A percentile compares a stretch with the other conserved stretches of the same genome.
Conservation (phyloP, 1,284 basidiomycete genomes). For the Sanghuangporus weigelae region DNA sequence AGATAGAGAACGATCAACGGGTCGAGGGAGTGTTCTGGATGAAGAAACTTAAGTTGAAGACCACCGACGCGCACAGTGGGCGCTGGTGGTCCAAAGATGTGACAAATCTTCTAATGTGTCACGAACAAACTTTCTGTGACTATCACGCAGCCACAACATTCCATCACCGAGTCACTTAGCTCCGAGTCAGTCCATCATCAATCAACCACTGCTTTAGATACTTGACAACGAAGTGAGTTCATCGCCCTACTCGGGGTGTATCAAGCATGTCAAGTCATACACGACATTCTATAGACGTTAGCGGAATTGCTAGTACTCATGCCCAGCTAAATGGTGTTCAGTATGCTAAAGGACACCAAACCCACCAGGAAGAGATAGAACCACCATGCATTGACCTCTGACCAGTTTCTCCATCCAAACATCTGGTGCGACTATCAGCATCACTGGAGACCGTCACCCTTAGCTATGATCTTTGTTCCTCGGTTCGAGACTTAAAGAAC, state of each 20-base stretch:
- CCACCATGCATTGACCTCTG: background rate
- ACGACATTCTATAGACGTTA: no score
- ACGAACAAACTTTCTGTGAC: background rate
- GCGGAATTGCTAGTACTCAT: no score
- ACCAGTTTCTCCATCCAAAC: background rate
- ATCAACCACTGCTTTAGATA: no score
- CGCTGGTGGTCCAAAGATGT: background rate
- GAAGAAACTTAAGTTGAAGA: background rate
- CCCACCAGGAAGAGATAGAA: background rate
- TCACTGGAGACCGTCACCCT: slow-evolving; percentile 1
- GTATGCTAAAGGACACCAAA: no score
- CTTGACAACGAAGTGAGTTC: no score
- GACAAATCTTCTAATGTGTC: background rate
- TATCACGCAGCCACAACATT: background rate
- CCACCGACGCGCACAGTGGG: background rate
- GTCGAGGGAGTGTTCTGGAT: background rate
- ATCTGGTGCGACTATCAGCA: background rate
- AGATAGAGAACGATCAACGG: no score
- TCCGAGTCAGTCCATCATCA: no score
- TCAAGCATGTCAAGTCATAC: no score
- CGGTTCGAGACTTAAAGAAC: background rate
- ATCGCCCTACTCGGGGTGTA: no score
- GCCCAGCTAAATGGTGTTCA: no score
- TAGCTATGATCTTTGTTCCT: background rate
- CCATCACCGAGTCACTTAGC: no score